These are phyloP conservation scores for Rickenella mellea DNA, from an alignment of 768 basidiomycete genomes.

Conservation along the genomic window DNA sequence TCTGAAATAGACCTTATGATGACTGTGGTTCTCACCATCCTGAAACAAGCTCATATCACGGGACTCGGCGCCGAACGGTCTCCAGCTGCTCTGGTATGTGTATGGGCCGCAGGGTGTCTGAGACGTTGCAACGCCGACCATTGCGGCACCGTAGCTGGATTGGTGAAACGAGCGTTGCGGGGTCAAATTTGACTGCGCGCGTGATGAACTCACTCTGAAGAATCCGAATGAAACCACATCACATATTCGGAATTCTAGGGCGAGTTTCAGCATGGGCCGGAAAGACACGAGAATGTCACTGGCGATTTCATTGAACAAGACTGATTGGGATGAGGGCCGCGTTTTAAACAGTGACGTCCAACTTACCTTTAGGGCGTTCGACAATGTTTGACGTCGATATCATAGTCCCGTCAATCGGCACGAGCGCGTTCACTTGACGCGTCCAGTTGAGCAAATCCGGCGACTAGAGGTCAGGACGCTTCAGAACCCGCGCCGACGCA, in stretches of 20 bases:
- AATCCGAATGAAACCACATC: slow-evolving; percentile 66
- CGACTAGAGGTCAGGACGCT: slow-evolving; percentile 21
- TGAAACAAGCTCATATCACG: slow-evolving; percentile 50
- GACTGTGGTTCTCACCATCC: slow-evolving; percentile 35
- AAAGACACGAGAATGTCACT: no score
- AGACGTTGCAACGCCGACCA: slow-evolving; percentile 53
- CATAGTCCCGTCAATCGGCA: slow-evolving; percentile 41
- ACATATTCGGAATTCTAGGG: slow-evolving; percentile 50
- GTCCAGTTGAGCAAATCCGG: slow-evolving; percentile 45
- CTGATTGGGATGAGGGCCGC: slow-evolving; percentile 17
- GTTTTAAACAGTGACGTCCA: background rate
- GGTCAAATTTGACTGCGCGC: background rate
- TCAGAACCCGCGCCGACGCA: background rate
- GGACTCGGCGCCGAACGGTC: slow-evolving; percentile 49
- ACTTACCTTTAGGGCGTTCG: slow-evolving; percentile 50
- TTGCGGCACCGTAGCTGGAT: slow-evolving; percentile 49
- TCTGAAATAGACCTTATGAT: background rate
- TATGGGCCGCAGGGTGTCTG: slow-evolving; percentile 53
- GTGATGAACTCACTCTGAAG: slow-evolving; percentile 34
- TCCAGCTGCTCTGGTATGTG: slow-evolving; percentile 43
- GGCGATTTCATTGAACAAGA: slow-evolving; percentile 45
- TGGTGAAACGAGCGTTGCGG: background rate
- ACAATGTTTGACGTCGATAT: slow-evolving; percentile 51
- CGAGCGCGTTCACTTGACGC: slow-evolving; percentile 49
- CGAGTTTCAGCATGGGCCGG: background rate